Evolutionary conservation across 495 filamentous ascomycete genomes (phyloP).

Genomic region (Hypoxylon rickii): DNA sequence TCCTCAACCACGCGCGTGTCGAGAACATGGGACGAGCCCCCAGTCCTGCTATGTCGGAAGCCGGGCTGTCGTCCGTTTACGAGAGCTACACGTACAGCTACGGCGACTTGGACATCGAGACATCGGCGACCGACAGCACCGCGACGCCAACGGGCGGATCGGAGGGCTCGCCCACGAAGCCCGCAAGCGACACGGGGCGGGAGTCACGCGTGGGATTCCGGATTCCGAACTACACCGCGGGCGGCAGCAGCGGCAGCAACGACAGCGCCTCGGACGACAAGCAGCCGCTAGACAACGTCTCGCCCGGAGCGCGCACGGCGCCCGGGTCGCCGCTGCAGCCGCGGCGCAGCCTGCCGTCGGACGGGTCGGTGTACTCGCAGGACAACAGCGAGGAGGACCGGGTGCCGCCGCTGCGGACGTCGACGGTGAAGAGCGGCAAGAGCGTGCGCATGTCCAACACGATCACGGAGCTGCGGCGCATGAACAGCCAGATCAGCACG

Average conservation of each 20-base stretch:
- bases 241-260: neutral
- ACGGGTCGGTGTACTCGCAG: conserved; percentile 36
- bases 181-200: neutral
- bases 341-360: conserved; percentile 26
- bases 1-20: conserved; percentile 17
- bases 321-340: neutral
- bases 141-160: neutral
- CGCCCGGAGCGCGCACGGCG: no score
- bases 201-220: conserved; percentile 17
- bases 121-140: neutral
- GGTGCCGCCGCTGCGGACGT: conserved; percentile 25
- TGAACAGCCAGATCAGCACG: conserved; percentile 42
- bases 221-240: conserved; percentile 5
- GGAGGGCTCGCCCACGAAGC: neutral
- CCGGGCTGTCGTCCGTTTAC: conserved; percentile 38
- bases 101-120: neutral
- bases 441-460: conserved; percentile 31
- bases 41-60: conserved; percentile 34
- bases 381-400: conserved; percentile 32
- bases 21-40: conserved; percentile 7
- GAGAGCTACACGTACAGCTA: conserved; percentile 36
- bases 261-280: no score
- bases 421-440: conserved; percentile 9
- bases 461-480: conserved; percentile 41
- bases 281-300: no score